Base-by-base conservation (phyloP, 2,329 filamentous ascomycete species). In the Epicoccum nigrum region DNA sequence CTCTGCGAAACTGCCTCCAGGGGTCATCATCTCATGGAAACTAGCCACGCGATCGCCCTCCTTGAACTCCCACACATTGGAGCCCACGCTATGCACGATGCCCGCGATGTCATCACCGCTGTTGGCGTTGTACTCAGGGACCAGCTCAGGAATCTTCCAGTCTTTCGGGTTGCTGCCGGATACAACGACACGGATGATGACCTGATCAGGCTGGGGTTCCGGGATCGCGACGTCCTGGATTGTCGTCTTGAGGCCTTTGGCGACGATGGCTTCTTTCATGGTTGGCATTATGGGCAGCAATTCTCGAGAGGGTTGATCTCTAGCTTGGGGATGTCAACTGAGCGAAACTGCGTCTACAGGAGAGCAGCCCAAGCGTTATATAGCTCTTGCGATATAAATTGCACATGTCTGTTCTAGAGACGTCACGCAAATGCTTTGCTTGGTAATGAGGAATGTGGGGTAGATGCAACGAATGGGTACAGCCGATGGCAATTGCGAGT, bases 1-100 rank as follows among this genome's bases (percentile, higher is more conserved):
- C 62, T 87, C 84, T 3, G 84, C 85, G 54, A 80, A 88, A 7
- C 75, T 78, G 2, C 85, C 85, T 28, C 76, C 64, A 0, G 78
- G 74, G 0, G 72, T 70, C 34, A 69, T 59, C 77, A 86, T 85
- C 55, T 83, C 72, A 55, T 80, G 77, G 71, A 84, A 83, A 3
- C 79, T 81, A 7, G 80, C 79, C 1, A 85, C 82, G 13, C 81
- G 77, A 66, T 85, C 82, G 25, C 83, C 83, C 0, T 73, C 71
- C 54, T 79, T 79, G 76, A 86, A 86, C 58, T 84, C 83, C 48
- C 69, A 77, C 2, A 86, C 83, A 30, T 80, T 74, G 32, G 73
- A 63, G 16, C 84, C 84, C 17, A 85, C 80, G 51, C 76, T 73
- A 57, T 83, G 76, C 7, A 86, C 77, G 21, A 79, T 73, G 34